A percentile compares a stretch with the other conserved stretches of the same genome.
Conservation (phyloP, 148 eudicot species). For the Cornus suecica region DNA sequence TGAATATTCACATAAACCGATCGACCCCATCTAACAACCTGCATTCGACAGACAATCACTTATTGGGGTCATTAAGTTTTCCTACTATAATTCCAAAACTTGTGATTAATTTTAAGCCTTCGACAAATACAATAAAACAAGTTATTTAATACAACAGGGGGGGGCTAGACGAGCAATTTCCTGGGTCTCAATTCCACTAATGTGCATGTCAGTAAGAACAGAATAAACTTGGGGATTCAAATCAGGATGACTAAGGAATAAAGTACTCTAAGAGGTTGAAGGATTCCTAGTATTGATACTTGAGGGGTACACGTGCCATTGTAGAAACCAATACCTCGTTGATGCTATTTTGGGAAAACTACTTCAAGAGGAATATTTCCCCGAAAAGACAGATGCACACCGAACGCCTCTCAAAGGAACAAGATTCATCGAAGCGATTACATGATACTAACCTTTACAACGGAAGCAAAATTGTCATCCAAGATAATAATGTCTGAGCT, state of each 20-base stretch:
- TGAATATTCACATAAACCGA: conserved; percentile 94
- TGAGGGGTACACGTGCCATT: not conserved
- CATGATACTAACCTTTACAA: conserved; percentile 70
- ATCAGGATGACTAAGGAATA: not conserved
- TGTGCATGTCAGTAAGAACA: not conserved
- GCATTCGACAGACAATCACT: conserved; percentile 21
- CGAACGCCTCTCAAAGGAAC: not conserved
- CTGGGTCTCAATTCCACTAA: not conserved
- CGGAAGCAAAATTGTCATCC: conserved; percentile 96
- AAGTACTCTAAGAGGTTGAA: not conserved
- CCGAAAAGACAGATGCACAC: conserved; percentile 2
- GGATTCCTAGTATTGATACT: not conserved
- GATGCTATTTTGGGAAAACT: not conserved
- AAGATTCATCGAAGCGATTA: not conserved
- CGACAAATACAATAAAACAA: not conserved
- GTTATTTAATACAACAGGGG: too few species aligned
- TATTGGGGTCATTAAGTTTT: not conserved
- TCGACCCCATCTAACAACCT: conserved; percentile 98
- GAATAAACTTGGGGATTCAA: not conserved
- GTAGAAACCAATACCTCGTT: not conserved
- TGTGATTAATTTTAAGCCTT: not conserved
- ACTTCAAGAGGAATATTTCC: not conserved
- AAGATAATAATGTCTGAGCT: conserved; percentile 92
- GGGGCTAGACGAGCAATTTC: not conserved
- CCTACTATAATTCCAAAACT: too few species aligned